Evolutionary conservation across 75 land plant species (phyloP), one percentile per base, ranked within the genome.

Genomic region (Cryptomeria japonica): DNA sequence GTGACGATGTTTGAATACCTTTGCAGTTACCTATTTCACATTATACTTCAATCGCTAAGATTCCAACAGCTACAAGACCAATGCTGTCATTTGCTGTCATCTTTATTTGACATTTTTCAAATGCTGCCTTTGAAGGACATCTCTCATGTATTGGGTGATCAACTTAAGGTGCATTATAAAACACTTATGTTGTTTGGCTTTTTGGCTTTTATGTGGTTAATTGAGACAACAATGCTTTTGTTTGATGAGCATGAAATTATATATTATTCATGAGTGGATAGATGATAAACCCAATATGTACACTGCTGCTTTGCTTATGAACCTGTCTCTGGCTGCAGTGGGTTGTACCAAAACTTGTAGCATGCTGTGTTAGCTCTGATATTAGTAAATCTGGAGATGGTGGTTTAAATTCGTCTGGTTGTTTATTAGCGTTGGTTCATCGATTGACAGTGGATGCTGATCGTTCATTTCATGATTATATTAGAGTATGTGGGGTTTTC

Each of bases 1-100:
- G 31, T 82, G 84, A 82, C 39, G 10, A 11, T 36, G 39, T 36
- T 84, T 84, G 38, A 55, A 34, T 53, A 34, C 14, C 53, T 73
- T 72, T 90, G 92, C 97, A 98, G 99, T 53, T 98, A 98, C 87
- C 91, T 98, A n/a, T 89, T 98, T 80, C 97, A 95, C 84, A 89
- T 96, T 73, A 86, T 95, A 85, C 91, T 93, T 80, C 95, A 97
- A 85, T 94, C 93, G 16, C 89, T 97, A 87, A 93, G 85, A 32
- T 83, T 47, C 46, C 15, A 75, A 55, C 90, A 92, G 36, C 88
- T 97, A 73, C 97, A 95, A 92, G 91, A 90, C 16, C 94, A 96
- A 88, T 95, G 99, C 42, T 96, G 98, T 87, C 41, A 58, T 37
- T 91, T 98, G 11, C 84, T 98, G 16, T 91, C 93, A 76, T 85